A percentile compares a stretch with the other conserved stretches of the same genome.
Evolutionary conservation across 116 monocot species (phyloP).

Genomic region (Zostera marina): DNA sequence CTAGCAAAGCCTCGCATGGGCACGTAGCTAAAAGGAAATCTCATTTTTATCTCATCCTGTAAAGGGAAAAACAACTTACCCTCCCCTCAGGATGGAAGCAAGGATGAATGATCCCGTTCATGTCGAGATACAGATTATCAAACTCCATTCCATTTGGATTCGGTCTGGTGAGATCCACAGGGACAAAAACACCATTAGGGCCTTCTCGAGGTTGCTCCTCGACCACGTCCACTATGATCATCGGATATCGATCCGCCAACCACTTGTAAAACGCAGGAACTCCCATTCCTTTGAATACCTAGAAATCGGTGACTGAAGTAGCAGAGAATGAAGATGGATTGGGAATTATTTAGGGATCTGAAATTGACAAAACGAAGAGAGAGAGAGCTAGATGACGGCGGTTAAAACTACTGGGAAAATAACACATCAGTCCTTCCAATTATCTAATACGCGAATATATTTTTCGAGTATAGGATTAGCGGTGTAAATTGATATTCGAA

Average conservation of each 20-base stretch:
- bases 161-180: constrained; percentile 59
- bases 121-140: constrained; percentile 90
- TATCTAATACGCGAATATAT: background rate
- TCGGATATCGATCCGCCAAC: constrained; percentile 89
- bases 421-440: background rate
- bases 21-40: too few relatives aligned
- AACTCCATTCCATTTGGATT: constrained; percentile 87
- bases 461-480: too few relatives aligned
- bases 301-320: background rate
- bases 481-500: too few relatives aligned
- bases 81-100: constrained; percentile 92
- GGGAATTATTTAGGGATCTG: background rate
- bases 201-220: constrained; percentile 57
- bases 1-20: too few relatives aligned
- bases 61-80: constrained; percentile 13
- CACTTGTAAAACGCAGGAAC: constrained; percentile 93
- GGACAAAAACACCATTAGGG: constrained; percentile 37
- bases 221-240: constrained; percentile 66
- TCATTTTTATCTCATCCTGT: background rate
- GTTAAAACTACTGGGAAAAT: background rate
- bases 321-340: background rate
- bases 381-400: background rate
- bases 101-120: constrained; percentile 98
- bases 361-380: background rate
- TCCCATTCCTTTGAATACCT: constrained; percentile 32